Evolutionary conservation across 352 stramenopile species (phyloP).

Genomic region (Elongisporangium undulatum): DNA sequence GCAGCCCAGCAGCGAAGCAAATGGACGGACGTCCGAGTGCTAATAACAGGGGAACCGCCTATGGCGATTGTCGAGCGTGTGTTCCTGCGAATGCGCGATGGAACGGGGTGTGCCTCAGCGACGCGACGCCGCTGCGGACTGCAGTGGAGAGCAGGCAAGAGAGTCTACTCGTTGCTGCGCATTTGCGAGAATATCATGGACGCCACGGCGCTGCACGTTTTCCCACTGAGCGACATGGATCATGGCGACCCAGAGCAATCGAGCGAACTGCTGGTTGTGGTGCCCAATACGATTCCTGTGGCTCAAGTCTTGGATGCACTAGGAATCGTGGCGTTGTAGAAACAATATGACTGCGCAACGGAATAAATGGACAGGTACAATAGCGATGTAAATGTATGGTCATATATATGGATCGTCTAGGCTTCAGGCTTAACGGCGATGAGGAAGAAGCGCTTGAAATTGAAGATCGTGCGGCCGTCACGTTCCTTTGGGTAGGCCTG

Average conservation of each 20-base stretch:
- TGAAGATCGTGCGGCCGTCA: slow-evolving; percentile 58
- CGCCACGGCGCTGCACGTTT: not conserved
- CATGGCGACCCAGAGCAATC: not conserved
- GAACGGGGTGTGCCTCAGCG: not conserved
- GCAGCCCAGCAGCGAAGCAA: not conserved
- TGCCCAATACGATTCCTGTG: not conserved
- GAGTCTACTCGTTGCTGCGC: not conserved
- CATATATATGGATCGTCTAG: not conserved
- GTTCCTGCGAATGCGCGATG: not conserved
- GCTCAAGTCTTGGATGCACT: not conserved
- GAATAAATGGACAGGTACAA: not conserved
- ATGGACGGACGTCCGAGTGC: not conserved
- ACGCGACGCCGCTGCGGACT: not conserved
- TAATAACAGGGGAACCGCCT: not conserved
- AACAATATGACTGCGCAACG: too few species aligned
- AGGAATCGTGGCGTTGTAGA: not conserved
- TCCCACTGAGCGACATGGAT: not conserved
- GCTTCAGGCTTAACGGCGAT: slow-evolving; percentile 28
- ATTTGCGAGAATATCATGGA: not conserved
- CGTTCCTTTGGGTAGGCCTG: slow-evolving; percentile 52
- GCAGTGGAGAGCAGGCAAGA: not conserved
- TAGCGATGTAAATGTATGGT: not conserved
- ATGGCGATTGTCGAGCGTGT: not conserved
- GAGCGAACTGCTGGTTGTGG: not conserved
- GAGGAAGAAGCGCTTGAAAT: slow-evolving; percentile 69